phyloP scores from a whole-genome alignment of 192 early-diverging fungal species.

The Helicostylum pulchrum region DNA sequence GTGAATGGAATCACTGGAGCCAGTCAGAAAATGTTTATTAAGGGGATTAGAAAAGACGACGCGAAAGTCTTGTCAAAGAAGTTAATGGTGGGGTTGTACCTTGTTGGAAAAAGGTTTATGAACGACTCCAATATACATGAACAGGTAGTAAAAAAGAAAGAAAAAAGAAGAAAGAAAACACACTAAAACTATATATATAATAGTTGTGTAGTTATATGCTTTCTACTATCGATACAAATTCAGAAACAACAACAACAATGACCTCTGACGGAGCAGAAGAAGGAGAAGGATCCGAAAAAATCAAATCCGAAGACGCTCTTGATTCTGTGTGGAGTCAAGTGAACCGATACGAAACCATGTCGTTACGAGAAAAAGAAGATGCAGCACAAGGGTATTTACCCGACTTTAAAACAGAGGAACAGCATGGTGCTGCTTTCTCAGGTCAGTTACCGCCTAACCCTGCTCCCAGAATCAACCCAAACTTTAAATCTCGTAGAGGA shows the following conservation, averaged over 20 bases:
- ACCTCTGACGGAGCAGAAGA: neutral
- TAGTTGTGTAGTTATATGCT: slow-evolving; percentile 9
- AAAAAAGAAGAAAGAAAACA: too few relatives aligned
- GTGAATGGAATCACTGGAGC: neutral
- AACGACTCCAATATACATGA: slow-evolving; percentile 9
- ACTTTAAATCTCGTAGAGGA: neutral
- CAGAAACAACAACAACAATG: neutral
- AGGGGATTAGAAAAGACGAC: neutral
- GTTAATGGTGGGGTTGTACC: slow-evolving; percentile 9
- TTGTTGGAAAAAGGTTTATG: slow-evolving; percentile 17
- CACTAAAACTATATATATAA: neutral
- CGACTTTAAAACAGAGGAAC: neutral
- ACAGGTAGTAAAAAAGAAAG: neutral
- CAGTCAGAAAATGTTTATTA: slow-evolving; percentile 9
- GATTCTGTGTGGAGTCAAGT: slow-evolving; percentile 23
- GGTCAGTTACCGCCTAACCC: neutral
- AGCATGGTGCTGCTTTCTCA: neutral
- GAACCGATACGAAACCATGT: slow-evolving; percentile 25
- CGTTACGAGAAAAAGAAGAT: slow-evolving; percentile 23
- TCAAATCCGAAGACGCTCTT: slow-evolving; percentile 1
- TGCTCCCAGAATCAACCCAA: neutral
- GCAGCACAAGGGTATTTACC: slow-evolving; percentile 9
- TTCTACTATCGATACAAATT: slow-evolving; percentile 10
- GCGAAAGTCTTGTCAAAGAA: slow-evolving; percentile 8
- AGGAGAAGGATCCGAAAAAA: neutral